Conservation (phyloP, 768 basidiomycete species). For the Trametes villosa region DNA sequence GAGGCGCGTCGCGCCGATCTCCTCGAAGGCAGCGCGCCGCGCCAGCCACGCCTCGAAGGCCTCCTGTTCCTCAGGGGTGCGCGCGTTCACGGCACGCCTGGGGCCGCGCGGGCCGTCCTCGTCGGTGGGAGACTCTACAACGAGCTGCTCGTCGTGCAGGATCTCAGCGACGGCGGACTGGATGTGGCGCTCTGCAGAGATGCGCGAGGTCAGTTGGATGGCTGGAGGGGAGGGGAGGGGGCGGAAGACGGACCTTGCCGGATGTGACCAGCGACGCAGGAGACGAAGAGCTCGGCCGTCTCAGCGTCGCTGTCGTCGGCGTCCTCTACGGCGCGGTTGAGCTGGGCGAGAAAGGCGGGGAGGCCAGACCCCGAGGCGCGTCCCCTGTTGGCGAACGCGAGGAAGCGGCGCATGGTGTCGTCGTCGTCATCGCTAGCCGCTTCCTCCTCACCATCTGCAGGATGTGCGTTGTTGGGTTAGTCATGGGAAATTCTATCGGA, state of each 20-base stretch:
- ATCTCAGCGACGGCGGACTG: background rate
- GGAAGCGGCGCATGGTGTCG: slow-evolving; percentile 5
- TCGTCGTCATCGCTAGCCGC: background rate
- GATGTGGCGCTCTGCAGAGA: background rate
- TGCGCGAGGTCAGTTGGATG: background rate
- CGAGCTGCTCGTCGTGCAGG: background rate
- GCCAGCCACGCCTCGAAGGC: background rate
- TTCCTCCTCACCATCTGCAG: background rate
- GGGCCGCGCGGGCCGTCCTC: too few relatives aligned
- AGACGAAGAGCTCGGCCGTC: background rate
- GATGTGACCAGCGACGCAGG: background rate
- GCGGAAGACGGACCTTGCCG: background rate
- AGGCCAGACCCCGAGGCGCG: slow-evolving; percentile 12
- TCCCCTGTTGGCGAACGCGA: slow-evolving; percentile 6
- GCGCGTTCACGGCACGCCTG: background rate
- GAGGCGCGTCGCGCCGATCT: background rate
- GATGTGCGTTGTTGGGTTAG: background rate
- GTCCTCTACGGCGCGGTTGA: background rate
- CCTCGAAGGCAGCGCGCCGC: background rate
- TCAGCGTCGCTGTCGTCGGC: slow-evolving; percentile 2
- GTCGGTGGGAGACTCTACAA: too few relatives aligned
- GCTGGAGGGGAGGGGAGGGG: background rate
- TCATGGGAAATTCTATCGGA: too few relatives aligned
- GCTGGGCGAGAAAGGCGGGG: background rate
- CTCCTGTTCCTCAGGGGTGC: background rate